Conservation (phyloP, 305 asterid species). For the Solanum aculeatissimum region DNA sequence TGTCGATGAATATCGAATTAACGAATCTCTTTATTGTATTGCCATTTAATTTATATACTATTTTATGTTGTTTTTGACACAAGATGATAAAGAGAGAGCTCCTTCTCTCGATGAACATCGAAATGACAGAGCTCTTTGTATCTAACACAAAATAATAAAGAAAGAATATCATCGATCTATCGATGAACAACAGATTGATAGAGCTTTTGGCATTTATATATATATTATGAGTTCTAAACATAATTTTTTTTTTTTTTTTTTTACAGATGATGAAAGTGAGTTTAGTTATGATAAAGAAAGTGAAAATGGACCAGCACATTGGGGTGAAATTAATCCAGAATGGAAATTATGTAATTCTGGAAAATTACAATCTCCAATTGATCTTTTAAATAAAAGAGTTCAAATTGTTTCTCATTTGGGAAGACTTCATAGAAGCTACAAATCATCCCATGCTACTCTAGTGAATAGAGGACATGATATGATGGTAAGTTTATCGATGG, state of each 20-base stretch:
- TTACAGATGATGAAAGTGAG: conserved; percentile 50
- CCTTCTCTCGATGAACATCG: no score
- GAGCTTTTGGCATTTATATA: background rate
- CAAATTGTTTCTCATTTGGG: conserved; percentile 36
- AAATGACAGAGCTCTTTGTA: background rate
- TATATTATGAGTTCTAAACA: background rate
- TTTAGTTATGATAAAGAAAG: conserved; percentile 41
- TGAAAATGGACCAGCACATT: conserved; percentile 37
- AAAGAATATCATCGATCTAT: background rate
- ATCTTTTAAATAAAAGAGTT: conserved; percentile 39
- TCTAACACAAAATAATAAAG: background rate
- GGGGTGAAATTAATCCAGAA: conserved; percentile 50
- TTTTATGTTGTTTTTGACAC: no score
- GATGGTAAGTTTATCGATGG: conserved; percentile 23
- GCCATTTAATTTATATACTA: background rate
- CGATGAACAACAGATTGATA: background rate
- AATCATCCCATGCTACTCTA: conserved; percentile 40
- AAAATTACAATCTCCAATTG: conserved; percentile 60
- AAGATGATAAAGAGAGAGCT: background rate
- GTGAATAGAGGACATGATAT: conserved; percentile 71
- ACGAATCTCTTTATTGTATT: background rate
- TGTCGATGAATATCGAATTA: background rate
- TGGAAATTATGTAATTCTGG: conserved; percentile 49
- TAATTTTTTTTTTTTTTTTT: background rate
- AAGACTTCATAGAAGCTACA: conserved; percentile 24